Evolutionary conservation across 805 yeast species (phyloP), one percentile per base, ranked within the genome.

Genomic region (Nakazawaea wyomingensis): DNA sequence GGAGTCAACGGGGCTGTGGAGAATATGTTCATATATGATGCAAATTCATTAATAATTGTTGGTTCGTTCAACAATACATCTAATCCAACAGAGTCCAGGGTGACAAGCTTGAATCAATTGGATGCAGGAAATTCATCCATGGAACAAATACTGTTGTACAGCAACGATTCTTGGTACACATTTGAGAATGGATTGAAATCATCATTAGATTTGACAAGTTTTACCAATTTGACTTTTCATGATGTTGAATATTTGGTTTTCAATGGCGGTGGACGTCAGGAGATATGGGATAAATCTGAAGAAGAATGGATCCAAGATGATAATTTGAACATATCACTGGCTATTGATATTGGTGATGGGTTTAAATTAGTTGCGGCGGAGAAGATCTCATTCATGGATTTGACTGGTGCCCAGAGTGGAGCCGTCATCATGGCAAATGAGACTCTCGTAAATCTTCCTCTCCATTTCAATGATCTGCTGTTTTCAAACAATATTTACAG

Each of bases 61-160:
- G 87, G 87, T 3, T 53, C 62, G 5, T 73, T 80, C 48, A 52
- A 56, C 30, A 61, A 66, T 1, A 57, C 71, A 11, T 54, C 55
- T 4, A 57, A 64, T 20, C 50, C 68, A 1, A 34, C 54, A 8
- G 20, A 48, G 2, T 19, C 48, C 1, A 21, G 21, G 16, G 22
- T 41, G n/a, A 24, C 27, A 24, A 24, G 11, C 11, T 37, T 51
- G 19, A 50, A 48, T 28, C 14, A n/a, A n/a, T n/a, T 30, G 9
- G 55, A 61, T 27, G 34, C 53, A 11, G 45, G 56, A n/a, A 57
- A 53, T n/a, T 63, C 62, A 34, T 48, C 66, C 1, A 45, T 66
- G 9, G 48, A 52, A 1, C 62, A 74, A 28, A 57, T 65, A 26
- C 75, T 69, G 1, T 32, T 68, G 4, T 71, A 59, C 22, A 7